Conservation (phyloP, 2,329 filamentous ascomycete genomes). For the Verticillium nubilum region DNA sequence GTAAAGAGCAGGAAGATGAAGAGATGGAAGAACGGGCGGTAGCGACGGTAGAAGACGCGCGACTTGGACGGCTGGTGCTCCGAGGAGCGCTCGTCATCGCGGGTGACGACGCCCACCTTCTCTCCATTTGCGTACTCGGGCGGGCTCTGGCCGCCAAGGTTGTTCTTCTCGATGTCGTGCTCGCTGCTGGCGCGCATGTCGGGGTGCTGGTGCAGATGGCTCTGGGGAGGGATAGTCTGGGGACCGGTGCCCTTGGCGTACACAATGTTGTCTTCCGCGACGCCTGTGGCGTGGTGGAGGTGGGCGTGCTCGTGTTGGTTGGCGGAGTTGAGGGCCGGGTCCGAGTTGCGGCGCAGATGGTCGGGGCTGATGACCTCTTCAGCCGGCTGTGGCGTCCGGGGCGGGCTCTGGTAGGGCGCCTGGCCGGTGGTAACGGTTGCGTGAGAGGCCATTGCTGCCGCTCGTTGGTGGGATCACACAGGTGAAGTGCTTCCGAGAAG, state of each 20-base stretch:
- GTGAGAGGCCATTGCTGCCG: not conserved
- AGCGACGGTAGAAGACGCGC: slow-evolving; percentile 35
- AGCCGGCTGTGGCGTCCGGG: slow-evolving; percentile 3
- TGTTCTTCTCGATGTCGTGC: slow-evolving; percentile 17
- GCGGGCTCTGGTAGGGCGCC: slow-evolving; percentile 2
- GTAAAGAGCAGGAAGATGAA: slow-evolving; percentile 38
- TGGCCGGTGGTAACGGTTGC: not conserved
- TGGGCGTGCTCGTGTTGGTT: slow-evolving; percentile 40
- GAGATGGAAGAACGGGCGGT: slow-evolving; percentile 40
- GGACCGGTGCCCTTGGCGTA: slow-evolving; percentile 36
- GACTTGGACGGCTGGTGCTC: slow-evolving; percentile 15
- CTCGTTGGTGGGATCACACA: not conserved
- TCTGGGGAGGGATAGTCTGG: slow-evolving; percentile 30
- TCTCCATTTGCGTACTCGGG: slow-evolving; percentile 35
- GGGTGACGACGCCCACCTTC: slow-evolving; percentile 27
- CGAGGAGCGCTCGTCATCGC: slow-evolving; percentile 15
- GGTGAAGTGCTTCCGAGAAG: not conserved
- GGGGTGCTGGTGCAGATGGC: slow-evolving; percentile 18
- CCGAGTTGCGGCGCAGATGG: slow-evolving; percentile 19
- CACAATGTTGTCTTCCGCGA: slow-evolving; percentile 35
- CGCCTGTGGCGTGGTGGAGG: slow-evolving; percentile 31
- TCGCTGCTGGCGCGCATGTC: slow-evolving; percentile 30
- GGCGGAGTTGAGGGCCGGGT: slow-evolving; percentile 27
- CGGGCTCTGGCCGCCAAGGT: slow-evolving; percentile 14
- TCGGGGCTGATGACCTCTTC: not conserved